Evolutionary conservation across 1,139 yeast species (phyloP).

Genomic region (Scheffersomyces lignicola): DNA sequence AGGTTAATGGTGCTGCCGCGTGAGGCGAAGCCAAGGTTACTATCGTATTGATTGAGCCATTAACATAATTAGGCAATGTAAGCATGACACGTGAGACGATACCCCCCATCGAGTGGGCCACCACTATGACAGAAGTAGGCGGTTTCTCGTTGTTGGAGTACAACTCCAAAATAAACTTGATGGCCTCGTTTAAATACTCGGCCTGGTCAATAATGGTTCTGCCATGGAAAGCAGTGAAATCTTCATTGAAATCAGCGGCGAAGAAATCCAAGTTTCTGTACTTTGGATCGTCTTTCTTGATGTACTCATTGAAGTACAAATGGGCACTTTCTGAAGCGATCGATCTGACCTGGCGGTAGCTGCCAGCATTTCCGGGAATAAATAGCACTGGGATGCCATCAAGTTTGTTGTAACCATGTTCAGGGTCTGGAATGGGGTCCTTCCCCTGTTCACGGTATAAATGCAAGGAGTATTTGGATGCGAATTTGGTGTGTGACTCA

Average conservation of each 20-base stretch:
- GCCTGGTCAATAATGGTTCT: constrained; percentile 92
- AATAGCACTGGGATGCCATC: constrained; percentile 87
- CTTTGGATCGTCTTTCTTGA: constrained; percentile 13
- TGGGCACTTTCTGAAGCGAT: constrained; percentile 79
- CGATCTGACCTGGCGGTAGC: constrained; percentile 84
- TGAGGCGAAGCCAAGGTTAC: constrained; percentile 92
- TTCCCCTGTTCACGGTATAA: constrained; percentile 75
- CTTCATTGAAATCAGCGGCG: constrained; percentile 93
- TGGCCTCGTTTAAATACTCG: constrained; percentile 87
- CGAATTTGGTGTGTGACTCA: constrained; percentile 65
- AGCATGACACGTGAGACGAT: constrained; percentile 82
- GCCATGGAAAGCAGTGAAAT: constrained; percentile 95
- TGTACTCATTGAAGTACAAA: constrained; percentile 39
- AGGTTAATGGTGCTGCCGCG: constrained; percentile 90
- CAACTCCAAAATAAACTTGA: constrained; percentile 67
- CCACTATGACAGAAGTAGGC: constrained; percentile 73
- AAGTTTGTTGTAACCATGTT: constrained; percentile 34
- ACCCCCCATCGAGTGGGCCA: constrained; percentile 98
- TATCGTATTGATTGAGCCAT: constrained; percentile 77
- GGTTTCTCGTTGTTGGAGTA: constrained; percentile 41
- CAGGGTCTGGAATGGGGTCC: constrained; percentile 50
- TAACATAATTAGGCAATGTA: constrained; percentile 72
- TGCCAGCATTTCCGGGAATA: constrained; percentile 98
- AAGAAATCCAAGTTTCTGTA: constrained; percentile 67
- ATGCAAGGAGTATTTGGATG: constrained; percentile 77